Conservation (phyloP, 2,329 filamentous ascomycete species). For the Fusarium sarcochroum region DNA sequence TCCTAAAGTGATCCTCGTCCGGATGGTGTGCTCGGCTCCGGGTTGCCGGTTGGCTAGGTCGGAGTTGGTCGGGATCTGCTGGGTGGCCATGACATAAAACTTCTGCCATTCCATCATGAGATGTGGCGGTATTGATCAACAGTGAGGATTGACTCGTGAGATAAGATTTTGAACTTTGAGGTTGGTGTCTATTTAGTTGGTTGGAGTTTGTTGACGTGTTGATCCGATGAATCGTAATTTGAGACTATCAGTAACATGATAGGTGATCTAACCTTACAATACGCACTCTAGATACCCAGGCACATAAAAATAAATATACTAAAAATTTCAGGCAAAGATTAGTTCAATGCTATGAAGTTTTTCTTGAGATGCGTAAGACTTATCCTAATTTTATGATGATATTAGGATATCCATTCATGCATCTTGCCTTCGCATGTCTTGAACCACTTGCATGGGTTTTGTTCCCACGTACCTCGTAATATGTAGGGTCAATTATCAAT, state of each 20-base stretch:
- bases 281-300: too few relatives aligned
- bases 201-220: background rate
- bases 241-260: background rate
- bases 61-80: background rate
- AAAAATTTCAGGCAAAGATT: too few relatives aligned
- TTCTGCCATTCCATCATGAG: background rate
- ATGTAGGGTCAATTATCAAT: too few relatives aligned
- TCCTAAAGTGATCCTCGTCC: slow-evolving; percentile 1
- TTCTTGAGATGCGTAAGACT: too few relatives aligned
- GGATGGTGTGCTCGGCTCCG: slow-evolving; percentile 36
- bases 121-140: background rate
- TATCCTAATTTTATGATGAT: too few relatives aligned
- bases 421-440: too few relatives aligned
- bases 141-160: background rate
- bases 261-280: too few relatives aligned
- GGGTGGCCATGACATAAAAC: slow-evolving; percentile 5
- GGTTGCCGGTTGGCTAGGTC: slow-evolving; percentile 21
- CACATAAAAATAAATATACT: too few relatives aligned
- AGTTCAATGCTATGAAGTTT: too few relatives aligned
- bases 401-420: too few relatives aligned
- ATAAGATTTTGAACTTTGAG: background rate
- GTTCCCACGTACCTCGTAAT: too few relatives aligned
- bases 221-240: background rate
- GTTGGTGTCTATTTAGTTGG: background rate
- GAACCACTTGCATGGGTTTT: too few relatives aligned